These are phyloP conservation scores for Talaromyces atroroseus DNA, from an alignment of 2,329 filamentous ascomycete genomes.

Conservation along the genomic window DNA sequence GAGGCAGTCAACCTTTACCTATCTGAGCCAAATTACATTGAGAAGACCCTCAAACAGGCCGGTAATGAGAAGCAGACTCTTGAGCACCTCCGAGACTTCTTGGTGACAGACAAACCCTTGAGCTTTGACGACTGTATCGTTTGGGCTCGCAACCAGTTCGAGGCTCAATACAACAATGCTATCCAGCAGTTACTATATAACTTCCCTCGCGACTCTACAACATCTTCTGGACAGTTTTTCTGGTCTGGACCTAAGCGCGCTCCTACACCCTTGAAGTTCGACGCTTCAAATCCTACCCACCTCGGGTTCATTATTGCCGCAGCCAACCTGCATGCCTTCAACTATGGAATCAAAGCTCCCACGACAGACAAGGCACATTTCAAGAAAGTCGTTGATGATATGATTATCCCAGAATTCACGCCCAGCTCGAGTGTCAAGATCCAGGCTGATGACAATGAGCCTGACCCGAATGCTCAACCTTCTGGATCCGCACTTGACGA, in stretches of 20 bases:
- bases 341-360: conserved; percentile 92
- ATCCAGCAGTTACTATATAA: conserved; percentile 94
- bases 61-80: conserved; percentile 92
- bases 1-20: conserved; percentile 94
- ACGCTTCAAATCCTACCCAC: conserved; percentile 77
- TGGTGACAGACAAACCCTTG: conserved; percentile 85
- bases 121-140: conserved; percentile 94
- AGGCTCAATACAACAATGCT: conserved; percentile 94
- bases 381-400: conserved; percentile 73
- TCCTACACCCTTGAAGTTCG: conserved; percentile 84
- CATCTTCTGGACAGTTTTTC: conserved; percentile 83
- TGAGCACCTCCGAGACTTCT: conserved; percentile 81
- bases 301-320: conserved; percentile 81
- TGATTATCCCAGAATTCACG: conserved; percentile 92
- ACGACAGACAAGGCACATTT: conserved; percentile 67
- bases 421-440: conserved; percentile 92
- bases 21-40: conserved; percentile 83
- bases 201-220: conserved; percentile 90
- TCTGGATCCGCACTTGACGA: conserved; percentile 58
- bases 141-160: conserved; percentile 90
- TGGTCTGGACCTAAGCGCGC: conserved; percentile 99
- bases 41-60: conserved; percentile 80
- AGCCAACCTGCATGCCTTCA: conserved; percentile 92
- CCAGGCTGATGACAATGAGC: conserved; percentile 90
- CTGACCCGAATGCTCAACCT: conserved; percentile 73